Percentiles rank a stretch among this genome's conserved stretches.
These are phyloP conservation scores for Termitomyces sp. DNA, from an alignment of 768 basidiomycete genomes.

Conservation along the genomic window DNA sequence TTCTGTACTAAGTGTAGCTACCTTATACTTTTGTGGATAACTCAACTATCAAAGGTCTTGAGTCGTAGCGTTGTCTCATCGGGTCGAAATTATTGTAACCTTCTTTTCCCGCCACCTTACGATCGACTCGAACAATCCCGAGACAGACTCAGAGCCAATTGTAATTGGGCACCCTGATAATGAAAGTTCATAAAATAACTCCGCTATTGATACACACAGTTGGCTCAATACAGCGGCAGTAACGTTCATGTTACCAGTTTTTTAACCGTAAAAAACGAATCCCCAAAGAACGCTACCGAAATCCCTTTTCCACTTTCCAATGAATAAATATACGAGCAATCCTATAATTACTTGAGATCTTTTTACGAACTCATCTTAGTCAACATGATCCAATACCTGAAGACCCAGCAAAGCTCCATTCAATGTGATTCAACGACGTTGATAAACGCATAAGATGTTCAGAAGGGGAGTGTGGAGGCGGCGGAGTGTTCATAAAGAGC, in stretches of 20 bases:
- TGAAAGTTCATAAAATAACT: not conserved
- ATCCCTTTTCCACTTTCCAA: not conserved
- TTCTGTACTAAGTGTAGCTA: not conserved
- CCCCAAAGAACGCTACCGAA: not conserved
- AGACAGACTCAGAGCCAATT: too few species aligned
- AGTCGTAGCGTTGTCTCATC: too few species aligned
- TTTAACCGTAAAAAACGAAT: not conserved
- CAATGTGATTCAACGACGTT: not conserved
- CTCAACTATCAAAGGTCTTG: too few species aligned
- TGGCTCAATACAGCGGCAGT: not conserved
- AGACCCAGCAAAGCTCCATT: not conserved
- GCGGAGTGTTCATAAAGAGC: not conserved
- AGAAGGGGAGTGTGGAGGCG: not conserved
- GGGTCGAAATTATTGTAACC: too few species aligned
- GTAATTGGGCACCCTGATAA: not conserved
- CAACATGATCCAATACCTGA: not conserved
- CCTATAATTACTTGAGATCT: not conserved
- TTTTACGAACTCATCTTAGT: not conserved
- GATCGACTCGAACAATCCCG: too few species aligned
- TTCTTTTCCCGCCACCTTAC: too few species aligned
- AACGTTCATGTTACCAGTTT: not conserved
- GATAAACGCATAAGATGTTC: not conserved
- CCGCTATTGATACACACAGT: not conserved
- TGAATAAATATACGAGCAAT: not conserved
- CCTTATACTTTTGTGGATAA: too few species aligned